A percentile compares a stretch with the other conserved stretches of the same genome.
phyloP scores from a whole-genome alignment of 2,329 filamentous ascomycete genomes.

The Phialophora expanda region DNA sequence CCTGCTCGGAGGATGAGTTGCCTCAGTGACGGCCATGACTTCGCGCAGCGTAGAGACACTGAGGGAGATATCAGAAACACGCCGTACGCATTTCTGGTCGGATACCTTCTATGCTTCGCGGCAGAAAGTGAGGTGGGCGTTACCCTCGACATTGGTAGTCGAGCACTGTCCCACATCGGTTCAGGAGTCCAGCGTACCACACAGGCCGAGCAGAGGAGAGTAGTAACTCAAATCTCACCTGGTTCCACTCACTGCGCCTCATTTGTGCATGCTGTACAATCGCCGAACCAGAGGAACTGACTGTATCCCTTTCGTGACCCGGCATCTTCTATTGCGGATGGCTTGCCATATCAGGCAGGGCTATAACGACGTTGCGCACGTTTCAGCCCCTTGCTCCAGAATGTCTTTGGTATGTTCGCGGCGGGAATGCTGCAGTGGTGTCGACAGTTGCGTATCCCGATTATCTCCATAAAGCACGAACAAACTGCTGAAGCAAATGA shows the following conservation, averaged over 20 bases:
- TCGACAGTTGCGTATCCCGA: constrained; percentile 3
- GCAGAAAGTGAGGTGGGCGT: neutral
- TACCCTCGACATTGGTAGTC: neutral
- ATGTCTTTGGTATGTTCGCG: constrained; percentile 10
- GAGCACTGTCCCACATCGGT: neutral
- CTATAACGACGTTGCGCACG: neutral
- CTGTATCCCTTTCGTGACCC: too few relatives aligned
- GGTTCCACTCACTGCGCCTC: neutral
- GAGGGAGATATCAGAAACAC: neutral
- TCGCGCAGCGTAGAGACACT: neutral
- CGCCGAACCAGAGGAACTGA: too few relatives aligned
- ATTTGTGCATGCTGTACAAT: too few relatives aligned
- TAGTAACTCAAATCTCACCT: neutral
- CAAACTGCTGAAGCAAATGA: constrained; percentile 12
- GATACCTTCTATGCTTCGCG: neutral
- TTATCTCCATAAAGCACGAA: constrained; percentile 13
- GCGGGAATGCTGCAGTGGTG: neutral
- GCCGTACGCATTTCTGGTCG: neutral
- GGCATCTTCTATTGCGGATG: too few relatives aligned
- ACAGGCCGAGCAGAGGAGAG: neutral
- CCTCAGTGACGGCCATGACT: neutral
- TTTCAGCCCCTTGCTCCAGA: constrained; percentile 12
- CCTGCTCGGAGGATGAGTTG: neutral
- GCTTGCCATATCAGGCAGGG: too few relatives aligned
- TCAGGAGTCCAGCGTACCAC: neutral